Base-by-base conservation (phyloP, 108 stramenopile species). In the Nitzschia sp. region DNA sequence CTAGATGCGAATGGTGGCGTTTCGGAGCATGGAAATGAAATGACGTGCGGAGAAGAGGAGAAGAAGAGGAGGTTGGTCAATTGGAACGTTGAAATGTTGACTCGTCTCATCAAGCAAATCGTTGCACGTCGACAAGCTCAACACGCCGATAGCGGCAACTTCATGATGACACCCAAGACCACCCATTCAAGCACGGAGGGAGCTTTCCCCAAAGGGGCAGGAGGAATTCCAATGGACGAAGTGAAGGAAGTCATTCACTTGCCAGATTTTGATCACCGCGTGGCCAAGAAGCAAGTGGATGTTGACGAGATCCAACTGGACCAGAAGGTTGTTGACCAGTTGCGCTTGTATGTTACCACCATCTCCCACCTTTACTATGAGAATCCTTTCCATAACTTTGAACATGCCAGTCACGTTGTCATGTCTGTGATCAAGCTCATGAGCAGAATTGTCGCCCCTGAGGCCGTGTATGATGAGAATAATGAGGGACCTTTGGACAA, bases 191-290 rank as follows among this genome's bases (percentile, higher is more conserved):
- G 17, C 6, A 17, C n/a, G 3, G n/a, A 2, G 6, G 17, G 17
- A 15, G 46, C 46, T 17, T 17, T 48, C n/a, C 17, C 14, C 39
- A 14, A 37, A 20, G 24, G 25, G 15, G 38, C 7, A 12, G 57
- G 15, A 38, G 26, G 14, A 6, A 58, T 40, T 37, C 57, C 57
- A 20, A 12, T 58, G 12, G 57, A 58, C 19, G 57, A 58, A 40
- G 57, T 58, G 37, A 40, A 40, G n/a, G 57, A 58, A n/a, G 57
- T 58, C 2, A 2, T 58, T 37, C 11, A 17, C 10, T 26, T 58
- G 29, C 80, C 80, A 21, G 44, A 57, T 5, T 76, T 46, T 37
- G 15, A 48, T 48, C 17, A 25, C 57, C 41, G 69, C 17, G 57
- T 37, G 15, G 37, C n/a, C 0, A 39, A 40, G n/a, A 58, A 7